These are phyloP conservation scores for Nitzschia sp. DNA, from an alignment of 108 stramenopile genomes.

Conservation along the genomic window DNA sequence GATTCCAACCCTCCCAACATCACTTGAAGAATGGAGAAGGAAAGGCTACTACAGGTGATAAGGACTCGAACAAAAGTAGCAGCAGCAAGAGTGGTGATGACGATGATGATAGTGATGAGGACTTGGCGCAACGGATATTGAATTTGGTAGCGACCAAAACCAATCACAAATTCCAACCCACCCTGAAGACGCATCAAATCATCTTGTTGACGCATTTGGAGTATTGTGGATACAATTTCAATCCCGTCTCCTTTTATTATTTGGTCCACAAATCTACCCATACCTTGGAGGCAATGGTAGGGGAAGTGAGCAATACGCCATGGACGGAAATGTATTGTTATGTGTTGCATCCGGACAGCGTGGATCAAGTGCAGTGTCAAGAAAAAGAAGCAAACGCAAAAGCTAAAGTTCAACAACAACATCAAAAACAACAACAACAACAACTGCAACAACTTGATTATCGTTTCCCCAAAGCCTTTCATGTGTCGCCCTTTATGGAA, in stretches of 20 bases:
- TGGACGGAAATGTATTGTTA: constrained; percentile 95
- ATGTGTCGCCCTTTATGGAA: constrained; percentile 98
- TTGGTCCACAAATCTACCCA: constrained; percentile 33
- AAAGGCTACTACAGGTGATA: constrained; percentile 2
- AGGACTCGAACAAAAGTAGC: background rate
- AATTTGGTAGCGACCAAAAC: constrained; percentile 63
- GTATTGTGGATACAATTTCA: constrained; percentile 91
- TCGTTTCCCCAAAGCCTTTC: constrained; percentile 83
- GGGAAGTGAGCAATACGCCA: constrained; percentile 95
- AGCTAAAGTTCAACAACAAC: background rate
- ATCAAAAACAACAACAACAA: background rate
- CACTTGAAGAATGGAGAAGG: constrained; percentile 84
- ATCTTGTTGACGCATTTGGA: constrained; percentile 69
- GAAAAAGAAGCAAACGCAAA: constrained; percentile 9
- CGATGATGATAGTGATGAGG: background rate
- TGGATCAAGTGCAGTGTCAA: constrained; percentile 37
- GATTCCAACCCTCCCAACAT: constrained; percentile 47
- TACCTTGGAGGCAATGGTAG: constrained; percentile 70
- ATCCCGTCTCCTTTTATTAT: constrained; percentile 87
- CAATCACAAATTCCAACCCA: constrained; percentile 43
- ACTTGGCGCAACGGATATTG: constrained; percentile 46
- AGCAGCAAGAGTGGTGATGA: background rate
- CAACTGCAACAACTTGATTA: constrained; percentile 11
- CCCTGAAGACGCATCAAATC: constrained; percentile 37
- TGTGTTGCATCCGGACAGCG: constrained; percentile 77